A percentile compares a stretch with the other conserved stretches of the same genome.
These are phyloP conservation scores for Penicillium psychrofluorescens DNA, from an alignment of 495 filamentous ascomycete species.

Conservation along the genomic window DNA sequence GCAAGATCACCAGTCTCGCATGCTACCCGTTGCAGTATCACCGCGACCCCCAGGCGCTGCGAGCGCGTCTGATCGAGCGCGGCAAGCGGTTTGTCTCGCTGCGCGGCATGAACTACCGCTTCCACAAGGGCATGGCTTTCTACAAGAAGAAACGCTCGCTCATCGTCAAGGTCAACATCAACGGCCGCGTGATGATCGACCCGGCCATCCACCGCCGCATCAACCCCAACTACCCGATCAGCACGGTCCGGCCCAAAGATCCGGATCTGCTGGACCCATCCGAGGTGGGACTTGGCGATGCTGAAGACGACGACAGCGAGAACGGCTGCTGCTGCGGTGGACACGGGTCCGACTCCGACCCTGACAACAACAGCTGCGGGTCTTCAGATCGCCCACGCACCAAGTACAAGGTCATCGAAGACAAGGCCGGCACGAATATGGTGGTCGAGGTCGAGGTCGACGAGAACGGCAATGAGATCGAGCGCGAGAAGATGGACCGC, in stretches of 20 bases:
- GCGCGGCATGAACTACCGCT: slow-evolving; percentile 78
- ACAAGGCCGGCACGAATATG: slow-evolving; percentile 52
- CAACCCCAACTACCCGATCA: slow-evolving; percentile 83
- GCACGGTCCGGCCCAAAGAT: slow-evolving; percentile 69
- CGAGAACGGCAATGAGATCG: slow-evolving; percentile 54
- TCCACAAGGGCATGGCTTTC: slow-evolving; percentile 74
- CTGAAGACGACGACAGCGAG: slow-evolving; percentile 35
- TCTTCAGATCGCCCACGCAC: slow-evolving; percentile 47
- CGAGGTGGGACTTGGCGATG: slow-evolving; percentile 35
- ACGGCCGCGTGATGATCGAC: slow-evolving; percentile 88
- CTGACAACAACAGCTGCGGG: slow-evolving; percentile 31
- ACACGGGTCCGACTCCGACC: slow-evolving; percentile 45
- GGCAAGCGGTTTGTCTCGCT: slow-evolving; percentile 79
- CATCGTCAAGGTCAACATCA: slow-evolving; percentile 81
- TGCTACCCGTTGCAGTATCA: slow-evolving; percentile 82
- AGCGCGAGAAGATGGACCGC: slow-evolving; percentile 56
- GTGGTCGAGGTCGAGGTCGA: slow-evolving; percentile 57
- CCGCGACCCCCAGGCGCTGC: slow-evolving; percentile 60
- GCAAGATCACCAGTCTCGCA: slow-evolving; percentile 71
- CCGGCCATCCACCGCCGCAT: slow-evolving; percentile 79
- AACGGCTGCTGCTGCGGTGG: slow-evolving; percentile 27
- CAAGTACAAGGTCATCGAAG: slow-evolving; percentile 60
- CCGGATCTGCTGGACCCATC: slow-evolving; percentile 56
- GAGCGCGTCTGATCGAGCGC: slow-evolving; percentile 65
- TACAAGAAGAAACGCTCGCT: slow-evolving; percentile 68